Evolutionary conservation across 2,329 filamentous ascomycete species (phyloP).

Genomic region (Calycina herbarum): DNA sequence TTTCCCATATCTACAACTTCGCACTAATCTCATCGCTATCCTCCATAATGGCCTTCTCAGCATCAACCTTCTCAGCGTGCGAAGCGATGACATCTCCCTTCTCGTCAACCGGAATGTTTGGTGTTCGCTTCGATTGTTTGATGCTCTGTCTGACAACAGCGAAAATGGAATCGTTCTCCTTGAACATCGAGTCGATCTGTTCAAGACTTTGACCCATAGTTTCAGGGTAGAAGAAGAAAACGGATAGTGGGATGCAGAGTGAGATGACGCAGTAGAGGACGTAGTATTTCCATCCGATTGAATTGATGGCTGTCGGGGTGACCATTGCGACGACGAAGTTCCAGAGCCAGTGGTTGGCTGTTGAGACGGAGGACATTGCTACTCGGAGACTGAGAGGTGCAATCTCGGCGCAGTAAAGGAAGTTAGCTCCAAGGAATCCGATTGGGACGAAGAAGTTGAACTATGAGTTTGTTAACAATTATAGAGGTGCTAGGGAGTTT

Average conservation of each 20-base stretch:
- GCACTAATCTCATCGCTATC: slow-evolving; percentile 1
- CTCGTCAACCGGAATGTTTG: neutral
- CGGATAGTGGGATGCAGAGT: slow-evolving; percentile 29
- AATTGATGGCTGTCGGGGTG: slow-evolving; percentile 39
- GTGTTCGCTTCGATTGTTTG: slow-evolving; percentile 1
- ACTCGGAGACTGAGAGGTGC: slow-evolving; percentile 53
- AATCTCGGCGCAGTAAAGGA: slow-evolving; percentile 60
- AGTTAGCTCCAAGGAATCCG: slow-evolving; percentile 59
- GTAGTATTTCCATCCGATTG: slow-evolving; percentile 40
- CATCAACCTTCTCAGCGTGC: slow-evolving; percentile 1
- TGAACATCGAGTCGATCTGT: slow-evolving; percentile 61
- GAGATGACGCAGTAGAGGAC: slow-evolving; percentile 40
- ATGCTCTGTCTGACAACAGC: slow-evolving; percentile 27
- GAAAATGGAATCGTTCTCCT: slow-evolving; percentile 41
- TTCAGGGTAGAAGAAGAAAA: slow-evolving; percentile 53
- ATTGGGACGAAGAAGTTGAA: slow-evolving; percentile 62
- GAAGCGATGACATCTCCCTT: neutral
- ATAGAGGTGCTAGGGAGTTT: neutral
- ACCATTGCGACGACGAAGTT: slow-evolving; percentile 49
- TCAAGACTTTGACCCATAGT: slow-evolving; percentile 64
- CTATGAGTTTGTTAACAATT: slow-evolving; percentile 29
- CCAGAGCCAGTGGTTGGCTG: slow-evolving; percentile 54
- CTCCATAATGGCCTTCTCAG: neutral
- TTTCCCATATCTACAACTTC: neutral
- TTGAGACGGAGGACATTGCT: slow-evolving; percentile 45